phyloP scores from a whole-genome alignment of 768 basidiomycete genomes.

The Leccinum disarticulatum region DNA sequence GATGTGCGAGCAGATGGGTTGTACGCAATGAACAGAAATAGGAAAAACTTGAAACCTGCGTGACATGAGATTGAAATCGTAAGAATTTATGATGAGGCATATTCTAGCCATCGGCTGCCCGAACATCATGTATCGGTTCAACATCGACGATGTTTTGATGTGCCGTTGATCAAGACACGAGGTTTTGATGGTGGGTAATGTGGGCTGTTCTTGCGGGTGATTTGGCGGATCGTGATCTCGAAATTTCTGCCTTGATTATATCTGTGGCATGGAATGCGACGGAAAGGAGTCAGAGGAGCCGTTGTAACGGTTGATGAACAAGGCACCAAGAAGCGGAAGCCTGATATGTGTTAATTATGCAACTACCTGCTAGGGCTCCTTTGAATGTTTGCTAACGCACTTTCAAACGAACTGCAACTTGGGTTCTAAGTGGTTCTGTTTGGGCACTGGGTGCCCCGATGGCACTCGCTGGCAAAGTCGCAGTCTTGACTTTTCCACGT shows the following conservation, averaged over 20 bases:
- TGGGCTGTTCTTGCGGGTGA: constrained; percentile 73
- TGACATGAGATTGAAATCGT: too few relatives aligned
- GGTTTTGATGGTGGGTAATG: too few relatives aligned
- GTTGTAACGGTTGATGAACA: constrained; percentile 46
- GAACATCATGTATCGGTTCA: too few relatives aligned
- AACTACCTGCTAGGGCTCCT: constrained; percentile 70
- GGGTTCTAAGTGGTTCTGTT: too few relatives aligned
- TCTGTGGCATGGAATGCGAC: constrained; percentile 49
- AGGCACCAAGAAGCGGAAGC: constrained; percentile 35
- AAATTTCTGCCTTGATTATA: constrained; percentile 52
- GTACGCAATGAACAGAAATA: too few relatives aligned
- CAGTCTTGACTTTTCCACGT: neutral
- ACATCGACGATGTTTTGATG: too few relatives aligned
- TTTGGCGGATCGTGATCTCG: constrained; percentile 75
- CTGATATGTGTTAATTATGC: constrained; percentile 34
- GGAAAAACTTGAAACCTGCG: too few relatives aligned
- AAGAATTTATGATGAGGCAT: too few relatives aligned
- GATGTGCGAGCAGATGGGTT: too few relatives aligned
- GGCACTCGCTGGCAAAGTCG: constrained; percentile 12
- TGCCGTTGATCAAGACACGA: too few relatives aligned
- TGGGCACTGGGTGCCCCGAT: neutral
- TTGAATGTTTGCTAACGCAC: constrained; percentile 67
- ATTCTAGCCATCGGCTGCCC: too few relatives aligned
- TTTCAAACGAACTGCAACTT: constrained; percentile 39
- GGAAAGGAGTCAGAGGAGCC: constrained; percentile 37